Conservation (phyloP, 192 early-diverging fungal species). For the Cladochytrium replicatum region DNA sequence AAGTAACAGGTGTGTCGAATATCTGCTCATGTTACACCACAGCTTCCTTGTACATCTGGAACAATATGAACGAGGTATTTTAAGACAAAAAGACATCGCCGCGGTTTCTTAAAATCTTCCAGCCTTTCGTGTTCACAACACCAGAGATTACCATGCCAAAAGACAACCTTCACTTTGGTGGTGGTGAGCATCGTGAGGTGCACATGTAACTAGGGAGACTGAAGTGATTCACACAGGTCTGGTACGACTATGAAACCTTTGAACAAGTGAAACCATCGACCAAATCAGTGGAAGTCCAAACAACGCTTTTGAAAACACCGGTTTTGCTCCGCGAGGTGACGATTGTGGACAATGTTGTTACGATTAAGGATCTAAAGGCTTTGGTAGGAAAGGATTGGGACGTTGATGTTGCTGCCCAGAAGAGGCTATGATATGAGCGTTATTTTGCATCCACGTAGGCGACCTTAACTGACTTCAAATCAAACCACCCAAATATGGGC, state of each 20-base stretch:
- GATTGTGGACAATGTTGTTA: slow-evolving; percentile 48
- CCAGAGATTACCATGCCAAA: slow-evolving; percentile 96
- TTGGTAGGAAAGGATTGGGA: slow-evolving; percentile 23
- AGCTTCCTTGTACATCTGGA: slow-evolving; percentile 83
- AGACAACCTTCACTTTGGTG: slow-evolving; percentile 77
- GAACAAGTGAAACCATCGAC: slow-evolving; percentile 11
- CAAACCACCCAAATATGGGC: too few species aligned
- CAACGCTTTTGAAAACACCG: slow-evolving; percentile 68
- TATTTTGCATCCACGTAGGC: too few species aligned
- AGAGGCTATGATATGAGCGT: too few species aligned
- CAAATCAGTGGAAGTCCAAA: too few species aligned
- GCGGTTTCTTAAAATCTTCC: background rate
- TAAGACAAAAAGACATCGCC: too few species aligned
- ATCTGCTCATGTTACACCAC: slow-evolving; percentile 31
- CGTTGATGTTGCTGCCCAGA: slow-evolving; percentile 14
- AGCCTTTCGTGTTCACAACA: slow-evolving; percentile 87
- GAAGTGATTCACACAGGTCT: slow-evolving; percentile 52
- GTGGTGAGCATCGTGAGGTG: slow-evolving; percentile 87
- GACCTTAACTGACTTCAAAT: too few species aligned
- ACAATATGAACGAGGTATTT: slow-evolving; percentile 92
- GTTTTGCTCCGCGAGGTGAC: slow-evolving; percentile 79
- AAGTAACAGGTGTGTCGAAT: slow-evolving; percentile 46
- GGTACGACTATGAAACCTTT: slow-evolving; percentile 63
- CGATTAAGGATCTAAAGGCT: slow-evolving; percentile 30
- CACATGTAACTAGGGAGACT: slow-evolving; percentile 91